These are phyloP conservation scores for Cladorrhinum sp. DNA, from an alignment of 2,329 filamentous ascomycete genomes.

Conservation along the genomic window DNA sequence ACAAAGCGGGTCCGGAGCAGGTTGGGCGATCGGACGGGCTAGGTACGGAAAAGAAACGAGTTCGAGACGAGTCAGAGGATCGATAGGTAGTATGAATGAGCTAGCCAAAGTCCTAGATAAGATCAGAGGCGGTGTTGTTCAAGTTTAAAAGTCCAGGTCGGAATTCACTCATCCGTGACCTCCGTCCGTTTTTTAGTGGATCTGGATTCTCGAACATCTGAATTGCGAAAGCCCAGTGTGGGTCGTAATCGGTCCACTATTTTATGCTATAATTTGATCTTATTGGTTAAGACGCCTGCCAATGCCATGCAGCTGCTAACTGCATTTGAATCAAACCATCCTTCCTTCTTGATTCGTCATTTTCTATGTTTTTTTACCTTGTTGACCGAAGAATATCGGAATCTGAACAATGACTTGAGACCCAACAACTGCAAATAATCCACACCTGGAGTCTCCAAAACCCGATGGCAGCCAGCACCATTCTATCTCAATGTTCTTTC, in stretches of 20 bases:
- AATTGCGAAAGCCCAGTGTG: neutral
- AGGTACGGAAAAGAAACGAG: neutral
- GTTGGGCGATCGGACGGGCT: neutral
- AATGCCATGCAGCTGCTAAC: neutral
- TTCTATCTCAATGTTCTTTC: neutral
- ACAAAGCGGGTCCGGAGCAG: conserved; percentile 13
- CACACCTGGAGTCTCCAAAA: neutral
- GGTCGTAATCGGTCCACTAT: neutral
- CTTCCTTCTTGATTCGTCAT: neutral
- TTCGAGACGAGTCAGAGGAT: neutral
- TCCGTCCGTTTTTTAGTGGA: neutral
- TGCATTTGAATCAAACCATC: neutral
- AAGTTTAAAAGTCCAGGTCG: neutral
- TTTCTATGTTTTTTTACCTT: no score
- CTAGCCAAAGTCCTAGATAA: neutral
- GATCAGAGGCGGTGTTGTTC: neutral
- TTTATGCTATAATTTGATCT: neutral
- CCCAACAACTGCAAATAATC: no score
- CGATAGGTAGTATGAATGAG: neutral
- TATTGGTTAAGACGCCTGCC: neutral
- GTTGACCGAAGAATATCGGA: no score
- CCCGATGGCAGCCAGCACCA: no score
- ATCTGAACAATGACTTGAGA: no score
- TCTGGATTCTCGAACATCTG: neutral
- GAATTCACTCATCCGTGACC: neutral